Base-by-base conservation (phyloP, 163 green algal species). In the Scenedesmus sp. region DNA sequence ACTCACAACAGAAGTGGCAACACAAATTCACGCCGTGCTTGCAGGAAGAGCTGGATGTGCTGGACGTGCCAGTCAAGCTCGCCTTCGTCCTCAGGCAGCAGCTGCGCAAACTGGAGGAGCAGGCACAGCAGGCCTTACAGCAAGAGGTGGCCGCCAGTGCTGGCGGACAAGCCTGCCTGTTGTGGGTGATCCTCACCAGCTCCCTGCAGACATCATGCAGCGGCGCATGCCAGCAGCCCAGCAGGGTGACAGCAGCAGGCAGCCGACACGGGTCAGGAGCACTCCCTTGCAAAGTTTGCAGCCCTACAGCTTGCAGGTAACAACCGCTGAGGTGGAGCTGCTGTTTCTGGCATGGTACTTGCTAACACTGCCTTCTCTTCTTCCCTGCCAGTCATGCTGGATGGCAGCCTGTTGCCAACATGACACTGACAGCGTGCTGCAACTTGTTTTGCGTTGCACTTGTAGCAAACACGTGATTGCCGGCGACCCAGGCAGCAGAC, bases 171-270 rank as follows among this genome's bases (percentile, higher is more conserved):
- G 56, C 56, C 56, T 88, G 56, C 56, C 56, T 70, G 13, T 24
- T 65, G 22, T 70, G 15, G 56, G 10, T 1, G 56, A n/a, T 70
- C 20, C 56, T 70, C 20, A 16, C 20, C 22, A n/a, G 9, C 20
- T 85, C 4, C 70, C 44, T 40, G 30, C 6, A 12, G 86, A 91
- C 72, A 91, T 91, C 73, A 91, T 91, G 86, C 72, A 91, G 51
- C 70, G 86, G 20, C 72, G 73, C 76, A 79, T 85, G 86, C 86
- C 86, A 24, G 83, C 65, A 76, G n/a, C 43, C 3, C 43, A 68
- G 46, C 59, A 43, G 35, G 56, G 13, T 22, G 12, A 10, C 65
- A n/a, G 65, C 65, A 40, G 65, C 65, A 76, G 30, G 30, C 65
- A 37, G 65, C 6, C 30, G 26, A 76, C 65, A 40, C 26, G 15